Evolutionary conservation across 345 rosid species (phyloP).

Genomic region (Murraya paniculata): DNA sequence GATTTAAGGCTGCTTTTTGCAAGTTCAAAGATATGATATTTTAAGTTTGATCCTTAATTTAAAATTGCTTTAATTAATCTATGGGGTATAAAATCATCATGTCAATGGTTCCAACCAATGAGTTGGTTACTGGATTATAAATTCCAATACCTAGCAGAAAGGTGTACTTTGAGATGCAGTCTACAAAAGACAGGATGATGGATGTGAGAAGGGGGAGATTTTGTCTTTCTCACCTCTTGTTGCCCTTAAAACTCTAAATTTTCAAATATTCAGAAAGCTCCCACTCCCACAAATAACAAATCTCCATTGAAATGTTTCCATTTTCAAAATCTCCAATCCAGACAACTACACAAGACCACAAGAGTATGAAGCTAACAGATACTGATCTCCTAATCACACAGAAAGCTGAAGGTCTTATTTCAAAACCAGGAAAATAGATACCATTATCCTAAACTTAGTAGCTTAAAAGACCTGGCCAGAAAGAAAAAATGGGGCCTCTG

Average conservation of each 20-base stretch:
- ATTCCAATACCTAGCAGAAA: background rate
- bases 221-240: background rate
- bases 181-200: background rate
- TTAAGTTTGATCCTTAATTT: background rate
- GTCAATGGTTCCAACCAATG: background rate
- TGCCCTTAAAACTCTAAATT: background rate
- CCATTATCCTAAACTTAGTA: background rate
- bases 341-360: background rate
- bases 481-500: background rate
- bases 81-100: background rate
- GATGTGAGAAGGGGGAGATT: background rate
- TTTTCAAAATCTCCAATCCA: constrained; percentile 6
- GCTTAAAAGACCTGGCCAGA: background rate
- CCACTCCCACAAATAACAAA: background rate
- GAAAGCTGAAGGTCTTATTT: background rate
- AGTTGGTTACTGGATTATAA: background rate
- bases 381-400: background rate
- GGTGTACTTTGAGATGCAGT: background rate
- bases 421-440: background rate
- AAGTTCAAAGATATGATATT: background rate
- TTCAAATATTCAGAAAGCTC: background rate
- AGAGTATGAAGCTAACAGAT: background rate
- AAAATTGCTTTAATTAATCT: background rate
- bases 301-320: background rate
- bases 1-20: background rate